Evolutionary conservation across 345 rosid species (phyloP).

Genomic region (Cochlearia excelsa): DNA sequence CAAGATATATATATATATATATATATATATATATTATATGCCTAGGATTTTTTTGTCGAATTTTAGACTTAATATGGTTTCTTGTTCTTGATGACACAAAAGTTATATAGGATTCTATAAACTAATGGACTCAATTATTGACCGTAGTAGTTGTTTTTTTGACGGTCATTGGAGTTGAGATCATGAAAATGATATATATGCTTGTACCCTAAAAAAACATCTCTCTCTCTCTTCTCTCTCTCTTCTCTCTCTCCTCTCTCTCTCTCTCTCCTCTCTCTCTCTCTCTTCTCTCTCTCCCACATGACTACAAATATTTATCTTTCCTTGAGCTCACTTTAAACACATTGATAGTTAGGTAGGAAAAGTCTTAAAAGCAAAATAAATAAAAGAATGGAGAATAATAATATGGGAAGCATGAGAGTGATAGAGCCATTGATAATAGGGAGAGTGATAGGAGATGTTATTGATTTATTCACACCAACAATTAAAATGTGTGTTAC

Average conservation of each 20-base stretch:
- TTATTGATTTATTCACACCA: constrained; percentile 43
- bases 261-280: background rate
- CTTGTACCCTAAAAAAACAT: too few relatives aligned
- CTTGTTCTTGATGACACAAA: too few relatives aligned
- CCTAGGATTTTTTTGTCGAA: too few relatives aligned
- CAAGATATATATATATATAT: too few relatives aligned
- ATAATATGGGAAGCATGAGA: constrained; percentile 19
- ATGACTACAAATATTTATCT: constrained; percentile 20
- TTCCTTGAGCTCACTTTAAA: constrained; percentile 14
- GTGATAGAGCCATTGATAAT: constrained; percentile 46
- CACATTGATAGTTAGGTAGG: background rate
- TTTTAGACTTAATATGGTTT: too few relatives aligned
- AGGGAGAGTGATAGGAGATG: constrained; percentile 41
- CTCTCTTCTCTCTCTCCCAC: background rate
- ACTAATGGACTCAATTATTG: too few relatives aligned
- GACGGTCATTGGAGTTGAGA: too few relatives aligned
- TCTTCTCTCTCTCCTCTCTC: background rate
- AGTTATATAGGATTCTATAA: too few relatives aligned
- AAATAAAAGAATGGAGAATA: constrained; percentile 21
- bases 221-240: too few relatives aligned
- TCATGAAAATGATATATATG: too few relatives aligned
- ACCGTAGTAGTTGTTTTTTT: too few relatives aligned
- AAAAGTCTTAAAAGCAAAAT: background rate
- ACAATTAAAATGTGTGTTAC: constrained; percentile 45
- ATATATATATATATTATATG: too few relatives aligned